Percentiles rank a stretch among this genome's conserved stretches.
phyloP scores from a whole-genome alignment of 75 land plant genomes.

The Cryptomeria japonica region DNA sequence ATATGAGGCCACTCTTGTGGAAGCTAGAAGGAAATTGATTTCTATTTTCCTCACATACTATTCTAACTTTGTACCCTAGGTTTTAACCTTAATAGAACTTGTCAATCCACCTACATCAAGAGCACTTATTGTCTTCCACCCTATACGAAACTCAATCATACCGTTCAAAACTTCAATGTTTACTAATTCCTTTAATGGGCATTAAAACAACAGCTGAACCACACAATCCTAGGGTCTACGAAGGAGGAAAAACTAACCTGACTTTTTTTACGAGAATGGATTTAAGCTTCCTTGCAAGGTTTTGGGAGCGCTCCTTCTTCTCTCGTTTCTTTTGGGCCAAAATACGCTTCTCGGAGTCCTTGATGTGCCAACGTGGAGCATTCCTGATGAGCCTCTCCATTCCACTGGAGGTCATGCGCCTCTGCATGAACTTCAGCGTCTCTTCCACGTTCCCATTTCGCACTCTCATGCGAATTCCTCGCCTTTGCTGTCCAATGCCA shows the following conservation, averaged over 20 bases:
- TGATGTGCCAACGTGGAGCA: slow-evolving; percentile 40
- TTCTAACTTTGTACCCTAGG: neutral
- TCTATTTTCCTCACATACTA: neutral
- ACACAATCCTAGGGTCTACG: neutral
- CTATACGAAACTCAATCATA: neutral
- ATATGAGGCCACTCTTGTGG: neutral
- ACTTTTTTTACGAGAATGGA: slow-evolving; percentile 60
- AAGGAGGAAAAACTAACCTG: slow-evolving; percentile 30
- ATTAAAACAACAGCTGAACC: neutral
- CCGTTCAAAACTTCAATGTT: neutral
- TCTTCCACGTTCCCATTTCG: slow-evolving; percentile 56
- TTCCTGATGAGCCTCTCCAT: slow-evolving; percentile 58
- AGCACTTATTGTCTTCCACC: neutral
- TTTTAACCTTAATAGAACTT: neutral
- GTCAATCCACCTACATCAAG: neutral
- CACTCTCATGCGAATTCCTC: slow-evolving; percentile 63
- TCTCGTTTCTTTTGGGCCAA: slow-evolving; percentile 53
- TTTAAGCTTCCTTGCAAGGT: slow-evolving; percentile 50
- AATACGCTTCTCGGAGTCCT: slow-evolving; percentile 70
- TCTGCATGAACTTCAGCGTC: slow-evolving; percentile 41
- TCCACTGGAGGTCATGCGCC: slow-evolving; percentile 62
- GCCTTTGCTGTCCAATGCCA: slow-evolving; percentile 16
- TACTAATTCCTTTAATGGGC: neutral
- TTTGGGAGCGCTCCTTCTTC: slow-evolving; percentile 33
- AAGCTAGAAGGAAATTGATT: neutral